These are phyloP conservation scores for Trifolium pratense DNA, from an alignment of 306 rosid genomes.

Conservation along the genomic window DNA sequence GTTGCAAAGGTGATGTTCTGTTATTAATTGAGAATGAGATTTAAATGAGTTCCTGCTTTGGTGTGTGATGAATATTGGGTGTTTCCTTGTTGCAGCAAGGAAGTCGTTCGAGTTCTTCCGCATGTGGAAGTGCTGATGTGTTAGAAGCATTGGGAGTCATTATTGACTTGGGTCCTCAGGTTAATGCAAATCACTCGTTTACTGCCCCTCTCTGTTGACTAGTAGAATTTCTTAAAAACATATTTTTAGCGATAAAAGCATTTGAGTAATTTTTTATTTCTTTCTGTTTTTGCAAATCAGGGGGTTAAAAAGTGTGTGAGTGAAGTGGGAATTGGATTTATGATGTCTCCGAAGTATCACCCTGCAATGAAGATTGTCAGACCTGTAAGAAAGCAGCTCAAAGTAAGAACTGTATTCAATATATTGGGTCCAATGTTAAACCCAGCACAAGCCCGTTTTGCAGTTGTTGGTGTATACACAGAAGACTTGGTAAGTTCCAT, in stretches of 20 bases:
- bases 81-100: constrained; percentile 74
- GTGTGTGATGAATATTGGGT: not conserved
- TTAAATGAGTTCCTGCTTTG: not conserved
- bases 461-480: constrained; percentile 91
- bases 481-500: constrained; percentile 70
- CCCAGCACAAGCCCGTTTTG: constrained; percentile 86
- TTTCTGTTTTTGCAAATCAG: constrained; percentile 53
- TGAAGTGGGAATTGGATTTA: constrained; percentile 91
- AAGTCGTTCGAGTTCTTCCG: constrained; percentile 89
- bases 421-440: constrained; percentile 94
- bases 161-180: constrained; percentile 83
- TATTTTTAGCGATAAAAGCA: not conserved
- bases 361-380: constrained; percentile 87
- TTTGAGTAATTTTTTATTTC: constrained; percentile 7
- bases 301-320: constrained; percentile 70
- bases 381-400: constrained; percentile 79
- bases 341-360: constrained; percentile 92
- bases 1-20: constrained; percentile 76
- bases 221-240: constrained; percentile 14
- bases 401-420: constrained; percentile 85
- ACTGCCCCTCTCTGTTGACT: constrained; percentile 10
- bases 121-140: constrained; percentile 98
- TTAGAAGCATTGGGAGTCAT: constrained; percentile 78
- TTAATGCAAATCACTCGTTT: constrained; percentile 26
- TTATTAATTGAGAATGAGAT: not conserved